Evolutionary conservation across 2,329 filamentous ascomycete genomes (phyloP), one percentile per base, ranked within the genome.

Genomic region (Fusarium buxicola): DNA sequence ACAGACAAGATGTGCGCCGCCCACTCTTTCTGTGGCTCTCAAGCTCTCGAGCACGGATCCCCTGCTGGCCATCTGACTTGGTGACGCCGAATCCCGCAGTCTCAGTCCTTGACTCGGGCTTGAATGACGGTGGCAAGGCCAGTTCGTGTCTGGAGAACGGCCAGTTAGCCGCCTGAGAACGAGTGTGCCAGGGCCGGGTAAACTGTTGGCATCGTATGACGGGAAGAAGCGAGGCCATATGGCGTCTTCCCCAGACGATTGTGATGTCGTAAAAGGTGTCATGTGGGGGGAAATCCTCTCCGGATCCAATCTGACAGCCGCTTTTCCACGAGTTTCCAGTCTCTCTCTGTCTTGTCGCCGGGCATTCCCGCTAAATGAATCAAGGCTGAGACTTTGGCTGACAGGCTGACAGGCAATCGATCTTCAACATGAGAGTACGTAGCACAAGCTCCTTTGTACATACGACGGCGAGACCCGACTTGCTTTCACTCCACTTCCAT

Each of bases 151-250:
- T 30, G 15, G 9, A 34, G 18, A 34, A 46, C 21, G 32, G 27
- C 21, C 31, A 21, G 15, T 18, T n/a, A 21, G 28, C 18, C 25
- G 49, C 50, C 25, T 44, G 34, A 21, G 25, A 25, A 46, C 36
- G 21, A 55, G 30, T 43, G 34, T 46, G 44, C 63, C 65, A n/a
- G 60, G 59, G 24, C 66, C 65, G 62, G 62, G 35, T 61, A 41
- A 21, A 51, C 13, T 32, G 41, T 59, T 47, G 47, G 43, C 55
- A 70, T 70, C 68, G 68, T 70, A 70, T 68, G 68, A 70, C 68
- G 58, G 58, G 51, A 59, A 64, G 47, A 54, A 55, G 55, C 50
- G 58, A 64, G 58, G 9, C 51, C 50, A 48, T 50, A 38, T 55
- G 54, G 56, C 25, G 46, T 36, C 36, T 57, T 58, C 63, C 51